Conservation (phyloP, 805 yeast species). For the Kluyveromyces nonfermentans region DNA sequence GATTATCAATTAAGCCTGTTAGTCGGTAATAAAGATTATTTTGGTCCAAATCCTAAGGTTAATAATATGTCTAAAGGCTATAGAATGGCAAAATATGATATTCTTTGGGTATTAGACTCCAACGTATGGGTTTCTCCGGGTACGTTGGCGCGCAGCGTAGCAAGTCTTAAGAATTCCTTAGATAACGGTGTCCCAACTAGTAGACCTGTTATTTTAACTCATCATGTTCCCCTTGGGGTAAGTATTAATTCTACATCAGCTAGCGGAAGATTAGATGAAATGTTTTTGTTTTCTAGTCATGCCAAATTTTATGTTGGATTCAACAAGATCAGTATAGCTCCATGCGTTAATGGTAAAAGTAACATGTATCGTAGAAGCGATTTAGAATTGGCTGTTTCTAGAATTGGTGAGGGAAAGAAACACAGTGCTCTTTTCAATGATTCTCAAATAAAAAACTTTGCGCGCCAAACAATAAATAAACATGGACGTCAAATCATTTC, state of each 20-base stretch:
- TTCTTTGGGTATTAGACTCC: constrained; percentile 78
- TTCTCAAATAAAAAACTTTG: constrained; percentile 4
- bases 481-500: background rate
- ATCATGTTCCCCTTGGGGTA: constrained; percentile 69
- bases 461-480: constrained; percentile 5
- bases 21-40: constrained; percentile 41
- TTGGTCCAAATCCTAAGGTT: constrained; percentile 84
- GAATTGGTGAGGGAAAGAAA: constrained; percentile 25
- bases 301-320: constrained; percentile 76
- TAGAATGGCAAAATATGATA: constrained; percentile 54
- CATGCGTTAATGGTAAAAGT: constrained; percentile 88
- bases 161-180: constrained; percentile 37
- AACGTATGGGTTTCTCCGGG: constrained; percentile 71
- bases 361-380: constrained; percentile 64
- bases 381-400: constrained; percentile 47
- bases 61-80: constrained; percentile 82
- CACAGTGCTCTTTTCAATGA: constrained; percentile 5
- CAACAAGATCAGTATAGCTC: constrained; percentile 65
- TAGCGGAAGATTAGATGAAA: constrained; percentile 73
- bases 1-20: constrained; percentile 49
- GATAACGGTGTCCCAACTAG: constrained; percentile 39
- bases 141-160: constrained; percentile 55
- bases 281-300: constrained; percentile 77
- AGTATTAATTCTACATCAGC: constrained; percentile 28
- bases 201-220: constrained; percentile 56